These are phyloP conservation scores for Clonostachys sp. DNA, from an alignment of 2,329 filamentous ascomycete species.

Conservation along the genomic window DNA sequence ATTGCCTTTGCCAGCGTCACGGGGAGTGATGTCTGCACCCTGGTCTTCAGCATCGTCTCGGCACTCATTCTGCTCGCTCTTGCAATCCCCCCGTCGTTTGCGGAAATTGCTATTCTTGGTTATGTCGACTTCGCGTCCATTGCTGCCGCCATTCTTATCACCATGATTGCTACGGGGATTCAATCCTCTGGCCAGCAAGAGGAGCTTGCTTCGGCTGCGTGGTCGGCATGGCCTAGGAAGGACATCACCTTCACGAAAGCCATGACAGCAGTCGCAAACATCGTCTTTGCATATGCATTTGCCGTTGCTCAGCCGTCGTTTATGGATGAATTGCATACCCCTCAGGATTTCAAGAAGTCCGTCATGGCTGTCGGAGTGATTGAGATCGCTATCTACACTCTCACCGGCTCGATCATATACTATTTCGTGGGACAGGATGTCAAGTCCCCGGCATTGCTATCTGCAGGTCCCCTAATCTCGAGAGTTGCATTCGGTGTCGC, in stretches of 20 bases:
- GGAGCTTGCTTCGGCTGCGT: conserved; percentile 22
- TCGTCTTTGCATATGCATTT: conserved; percentile 65
- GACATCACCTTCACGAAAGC: conserved; percentile 44
- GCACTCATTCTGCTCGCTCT: conserved; percentile 38
- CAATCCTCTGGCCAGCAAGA: conserved; percentile 19
- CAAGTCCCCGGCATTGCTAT: conserved; percentile 62
- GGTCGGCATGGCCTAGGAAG: conserved; percentile 40
- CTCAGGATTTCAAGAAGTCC: conserved; percentile 42
- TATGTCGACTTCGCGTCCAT: conserved; percentile 59
- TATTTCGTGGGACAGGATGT: conserved; percentile 62
- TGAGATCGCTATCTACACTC: conserved; percentile 61
- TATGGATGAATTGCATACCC: conserved; percentile 47
- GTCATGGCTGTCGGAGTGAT: conserved; percentile 57
- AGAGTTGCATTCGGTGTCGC: conserved; percentile 69
- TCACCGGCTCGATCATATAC: conserved; percentile 65
- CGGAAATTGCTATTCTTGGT: conserved; percentile 42
- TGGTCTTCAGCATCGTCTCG: conserved; percentile 39
- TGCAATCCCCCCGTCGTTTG: conserved; percentile 41
- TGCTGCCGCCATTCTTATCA: conserved; percentile 56
- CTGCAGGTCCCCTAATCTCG: conserved; percentile 51
- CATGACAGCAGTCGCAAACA: conserved; percentile 63
- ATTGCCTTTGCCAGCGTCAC: conserved; percentile 66
- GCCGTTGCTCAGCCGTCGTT: conserved; percentile 47
- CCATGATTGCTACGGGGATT: conserved; percentile 62
- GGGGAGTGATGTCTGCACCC: conserved; percentile 41